Evolutionary conservation across 2,329 filamentous ascomycete genomes (phyloP), one percentile per base, ranked within the genome.

Genomic region (Penicillium polonicum): DNA sequence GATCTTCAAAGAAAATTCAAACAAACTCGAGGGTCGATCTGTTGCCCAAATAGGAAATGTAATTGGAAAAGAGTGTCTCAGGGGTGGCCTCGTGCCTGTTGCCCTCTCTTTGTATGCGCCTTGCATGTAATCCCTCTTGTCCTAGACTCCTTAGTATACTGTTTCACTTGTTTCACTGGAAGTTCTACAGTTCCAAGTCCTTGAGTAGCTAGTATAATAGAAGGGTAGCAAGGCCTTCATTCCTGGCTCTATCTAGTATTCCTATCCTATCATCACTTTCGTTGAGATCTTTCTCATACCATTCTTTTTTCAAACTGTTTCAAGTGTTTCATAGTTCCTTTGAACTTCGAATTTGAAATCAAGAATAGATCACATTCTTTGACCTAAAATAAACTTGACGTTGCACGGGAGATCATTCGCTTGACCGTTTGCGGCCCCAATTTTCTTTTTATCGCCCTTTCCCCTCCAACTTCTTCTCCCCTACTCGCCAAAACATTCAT

Each of bases 401-500:
- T 51, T 31, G 52, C 46, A 52, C 61, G 58, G 57, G 59, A 52
- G 58, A 60, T 61, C 29, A 51, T 60, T 68, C 63, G 63, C 63
- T 68, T 66, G 61, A 61, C 65, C 64, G 61, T 63, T 66, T 63
- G 59, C 63, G 61, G 61, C 42, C 65, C 50, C 60, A 60, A 55
- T 65, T 66, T 64, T 66, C 67, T 64, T 66, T 66, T 67, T 65
- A 64, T 67, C 64, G 46, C 44, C 53, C 38, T 48, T 64, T 43
- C 57, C 64, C 61, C 61, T 57, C 63, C 62, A 60, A 65, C 44
- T 58, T 42, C 42, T 54, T 51, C 58, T 50, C 61, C 52, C 5
- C 31, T 58, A 56, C 65, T 58, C 55, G 35, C 57, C 52, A 57
- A 55, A 43, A 83, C 39, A 90, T 89, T 74, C 81, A 83, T 68